These are phyloP conservation scores for Scleroderma bovista DNA, from an alignment of 768 basidiomycete genomes.

Conservation along the genomic window DNA sequence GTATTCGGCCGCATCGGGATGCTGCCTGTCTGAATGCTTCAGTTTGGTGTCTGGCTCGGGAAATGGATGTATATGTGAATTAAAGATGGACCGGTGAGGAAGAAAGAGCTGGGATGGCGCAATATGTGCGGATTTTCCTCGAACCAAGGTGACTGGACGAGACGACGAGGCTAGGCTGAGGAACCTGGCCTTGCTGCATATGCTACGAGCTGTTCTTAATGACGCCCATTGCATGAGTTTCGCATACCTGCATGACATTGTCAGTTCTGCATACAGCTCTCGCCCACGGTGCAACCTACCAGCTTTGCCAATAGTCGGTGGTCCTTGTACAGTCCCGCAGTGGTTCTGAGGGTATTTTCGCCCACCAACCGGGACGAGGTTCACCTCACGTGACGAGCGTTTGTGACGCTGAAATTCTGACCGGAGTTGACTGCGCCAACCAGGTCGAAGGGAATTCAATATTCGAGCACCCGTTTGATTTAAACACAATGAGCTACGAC, in stretches of 20 bases:
- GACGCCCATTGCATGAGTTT: slow-evolving; percentile 69
- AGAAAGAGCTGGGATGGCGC: background rate
- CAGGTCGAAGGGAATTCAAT: slow-evolving; percentile 1
- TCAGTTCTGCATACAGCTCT: background rate
- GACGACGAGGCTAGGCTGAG: background rate
- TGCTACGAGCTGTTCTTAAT: slow-evolving; percentile 46
- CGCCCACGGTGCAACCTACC: slow-evolving; percentile 11
- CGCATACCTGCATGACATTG: slow-evolving; percentile 42
- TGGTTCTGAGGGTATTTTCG: background rate
- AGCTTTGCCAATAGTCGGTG: slow-evolving; percentile 12
- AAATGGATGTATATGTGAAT: background rate
- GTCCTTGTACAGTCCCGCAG: background rate
- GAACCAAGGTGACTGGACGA: background rate
- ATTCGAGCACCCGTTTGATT: slow-evolving; percentile 5
- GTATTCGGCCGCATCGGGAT: background rate
- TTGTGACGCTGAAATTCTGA: background rate
- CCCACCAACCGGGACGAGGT: no score
- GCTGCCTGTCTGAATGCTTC: background rate
- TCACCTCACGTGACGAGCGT: slow-evolving; percentile 23
- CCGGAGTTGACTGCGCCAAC: slow-evolving; percentile 2
- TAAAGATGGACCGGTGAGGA: slow-evolving; percentile 7
- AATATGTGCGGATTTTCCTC: background rate
- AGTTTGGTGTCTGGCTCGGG: slow-evolving; percentile 5
- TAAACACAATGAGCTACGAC: slow-evolving; percentile 49
- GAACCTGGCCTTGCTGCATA: slow-evolving; percentile 17